Percentiles rank a stretch among this genome's conserved stretches.
These are phyloP conservation scores for Trichoderma hamatum DNA, from an alignment of 2,329 filamentous ascomycete species.

Conservation along the genomic window DNA sequence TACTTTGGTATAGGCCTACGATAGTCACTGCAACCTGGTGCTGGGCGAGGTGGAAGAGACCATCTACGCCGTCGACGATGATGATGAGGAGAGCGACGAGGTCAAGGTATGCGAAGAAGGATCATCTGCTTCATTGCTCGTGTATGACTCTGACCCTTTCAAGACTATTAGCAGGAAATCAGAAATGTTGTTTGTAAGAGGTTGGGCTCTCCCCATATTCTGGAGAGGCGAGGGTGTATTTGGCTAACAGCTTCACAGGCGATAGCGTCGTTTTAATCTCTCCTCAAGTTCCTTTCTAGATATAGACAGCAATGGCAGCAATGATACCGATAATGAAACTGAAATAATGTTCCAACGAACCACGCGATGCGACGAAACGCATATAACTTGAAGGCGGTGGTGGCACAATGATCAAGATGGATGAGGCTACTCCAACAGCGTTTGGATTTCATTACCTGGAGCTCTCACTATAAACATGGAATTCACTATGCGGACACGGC, in stretches of 20 bases:
- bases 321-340: conserved; percentile 3
- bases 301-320: conserved; percentile 22
- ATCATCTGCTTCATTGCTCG: not conserved
- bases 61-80: conserved; percentile 89
- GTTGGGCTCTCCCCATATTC: conserved; percentile 52
- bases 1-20: conserved; percentile 72
- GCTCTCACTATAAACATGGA: not conserved
- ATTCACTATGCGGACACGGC: not conserved
- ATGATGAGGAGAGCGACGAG: conserved; percentile 75
- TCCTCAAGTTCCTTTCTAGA: conserved; percentile 55
- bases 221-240: not conserved
- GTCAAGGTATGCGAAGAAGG: conserved; percentile 61
- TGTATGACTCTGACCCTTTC: conserved; percentile 25
- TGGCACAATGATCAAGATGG: not conserved
- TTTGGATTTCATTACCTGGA: not conserved
- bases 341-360: not conserved
- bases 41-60: conserved; percentile 97
- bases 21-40: conserved; percentile 97
- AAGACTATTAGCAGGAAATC: conserved; percentile 95
- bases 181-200: conserved; percentile 98
- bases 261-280: conserved; percentile 75
- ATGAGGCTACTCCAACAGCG: not conserved
- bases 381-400: not conserved
- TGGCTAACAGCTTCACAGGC: conserved; percentile 49
- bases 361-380: not conserved